Conservation (phyloP, 352 stramenopile genomes). For the Phytophthora citricola region DNA sequence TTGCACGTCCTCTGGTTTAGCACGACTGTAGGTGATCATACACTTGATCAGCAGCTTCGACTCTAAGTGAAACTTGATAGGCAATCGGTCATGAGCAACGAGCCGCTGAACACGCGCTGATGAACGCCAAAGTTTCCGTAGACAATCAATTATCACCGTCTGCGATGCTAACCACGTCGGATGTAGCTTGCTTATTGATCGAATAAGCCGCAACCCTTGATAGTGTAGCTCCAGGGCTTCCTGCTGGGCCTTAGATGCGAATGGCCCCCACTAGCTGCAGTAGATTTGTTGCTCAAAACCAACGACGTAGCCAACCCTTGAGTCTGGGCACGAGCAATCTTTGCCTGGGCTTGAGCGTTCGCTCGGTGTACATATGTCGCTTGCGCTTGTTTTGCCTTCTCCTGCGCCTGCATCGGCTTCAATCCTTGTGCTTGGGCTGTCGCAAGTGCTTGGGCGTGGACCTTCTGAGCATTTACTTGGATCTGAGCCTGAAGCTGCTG, state of each 20-base stretch:
- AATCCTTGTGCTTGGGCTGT: slow-evolving; percentile 86
- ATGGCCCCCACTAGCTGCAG: slow-evolving; percentile 41
- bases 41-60: slow-evolving; percentile 95
- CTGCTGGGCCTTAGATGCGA: slow-evolving; percentile 80
- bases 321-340: slow-evolving; percentile 81
- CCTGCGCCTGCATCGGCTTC: slow-evolving; percentile 87
- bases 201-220: slow-evolving; percentile 93
- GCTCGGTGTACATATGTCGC: slow-evolving; percentile 87
- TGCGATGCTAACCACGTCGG: slow-evolving; percentile 87
- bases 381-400: slow-evolving; percentile 92
- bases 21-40: slow-evolving; percentile 94
- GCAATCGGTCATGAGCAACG: slow-evolving; percentile 72
- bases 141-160: slow-evolving; percentile 91
- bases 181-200: slow-evolving; percentile 92
- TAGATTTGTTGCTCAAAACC: slow-evolving; percentile 23
- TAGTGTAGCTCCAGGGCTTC: slow-evolving; percentile 95
- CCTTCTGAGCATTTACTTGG: slow-evolving; percentile 90
- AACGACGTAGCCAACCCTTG: slow-evolving; percentile 57
- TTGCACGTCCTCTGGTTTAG: slow-evolving; percentile 94
- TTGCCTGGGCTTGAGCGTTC: slow-evolving; percentile 88
- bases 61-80: slow-evolving; percentile 95
- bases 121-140: slow-evolving; percentile 96
- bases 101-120: slow-evolving; percentile 81
- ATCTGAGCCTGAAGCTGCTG: slow-evolving; percentile 90
- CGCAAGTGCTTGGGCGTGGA: slow-evolving; percentile 88